Evolutionary conservation across 345 rosid species (phyloP).

Genomic region (Toxicodendron radicans): DNA sequence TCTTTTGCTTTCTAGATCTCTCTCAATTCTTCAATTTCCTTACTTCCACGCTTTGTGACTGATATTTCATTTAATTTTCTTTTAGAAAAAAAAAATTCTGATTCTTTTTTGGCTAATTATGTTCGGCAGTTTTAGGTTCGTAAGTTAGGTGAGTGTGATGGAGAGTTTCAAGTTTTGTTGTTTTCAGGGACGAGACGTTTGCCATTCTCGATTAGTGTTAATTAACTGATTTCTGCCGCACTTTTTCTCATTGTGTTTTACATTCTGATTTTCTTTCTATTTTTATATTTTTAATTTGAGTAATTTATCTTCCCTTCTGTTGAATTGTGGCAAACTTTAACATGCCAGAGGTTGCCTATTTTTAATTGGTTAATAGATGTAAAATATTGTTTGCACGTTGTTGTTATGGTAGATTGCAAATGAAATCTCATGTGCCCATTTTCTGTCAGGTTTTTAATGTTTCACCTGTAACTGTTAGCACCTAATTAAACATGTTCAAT

Average conservation of each 20-base stretch:
- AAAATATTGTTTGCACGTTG: not conserved
- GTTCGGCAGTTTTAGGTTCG: not conserved
- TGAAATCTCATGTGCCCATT: not conserved
- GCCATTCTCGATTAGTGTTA: not conserved
- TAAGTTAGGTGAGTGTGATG: not conserved
- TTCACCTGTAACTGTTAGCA: not conserved
- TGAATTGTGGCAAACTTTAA: not conserved
- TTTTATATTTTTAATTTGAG: not conserved
- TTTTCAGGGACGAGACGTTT: not conserved
- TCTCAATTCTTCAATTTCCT: not conserved
- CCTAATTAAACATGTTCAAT: not conserved
- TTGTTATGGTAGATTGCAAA: not conserved
- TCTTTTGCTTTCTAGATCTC: not conserved
- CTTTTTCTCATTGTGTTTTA: not conserved
- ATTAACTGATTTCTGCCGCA: not conserved
- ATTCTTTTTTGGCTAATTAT: constrained; percentile 4
- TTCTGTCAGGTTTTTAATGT: not conserved
- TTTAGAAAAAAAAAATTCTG: not conserved
- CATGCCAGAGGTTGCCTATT: too few species aligned
- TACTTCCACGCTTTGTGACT: not conserved
- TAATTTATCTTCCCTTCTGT: not conserved
- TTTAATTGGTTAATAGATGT: not conserved
- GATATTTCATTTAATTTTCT: not conserved
- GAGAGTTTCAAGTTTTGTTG: not conserved
- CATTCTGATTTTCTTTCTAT: not conserved